Conservation (phyloP, 805 yeast species). For the Yarrowia sp. region DNA sequence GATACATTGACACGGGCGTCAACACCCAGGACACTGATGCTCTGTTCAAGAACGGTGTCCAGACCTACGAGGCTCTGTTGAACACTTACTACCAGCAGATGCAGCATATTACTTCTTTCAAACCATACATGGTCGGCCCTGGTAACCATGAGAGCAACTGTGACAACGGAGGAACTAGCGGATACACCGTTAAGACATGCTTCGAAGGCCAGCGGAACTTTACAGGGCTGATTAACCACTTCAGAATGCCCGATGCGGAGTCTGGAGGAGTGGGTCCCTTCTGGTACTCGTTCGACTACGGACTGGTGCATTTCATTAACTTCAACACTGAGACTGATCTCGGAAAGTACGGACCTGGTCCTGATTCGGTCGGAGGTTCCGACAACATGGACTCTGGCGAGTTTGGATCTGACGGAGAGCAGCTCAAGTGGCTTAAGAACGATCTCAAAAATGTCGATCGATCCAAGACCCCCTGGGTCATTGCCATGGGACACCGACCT, state of each 20-base stretch:
- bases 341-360: slow-evolving; percentile 32
- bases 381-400: slow-evolving; percentile 26
- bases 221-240: slow-evolving; percentile 35
- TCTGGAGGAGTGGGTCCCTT: slow-evolving; percentile 35
- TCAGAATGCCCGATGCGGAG: slow-evolving; percentile 37
- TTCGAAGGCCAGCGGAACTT: slow-evolving; percentile 36
- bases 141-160: slow-evolving; percentile 36
- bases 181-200: slow-evolving; percentile 29
- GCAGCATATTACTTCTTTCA: slow-evolving; percentile 30
- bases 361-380: slow-evolving; percentile 28
- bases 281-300: slow-evolving; percentile 41
- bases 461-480: slow-evolving; percentile 36
- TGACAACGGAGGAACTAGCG: slow-evolving; percentile 28
- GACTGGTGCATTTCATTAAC: slow-evolving; percentile 37
- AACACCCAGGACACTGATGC: slow-evolving; percentile 2
- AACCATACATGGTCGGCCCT: slow-evolving; percentile 36
- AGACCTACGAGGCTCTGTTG: slow-evolving; percentile 32
- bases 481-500: slow-evolving; percentile 38
- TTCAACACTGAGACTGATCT: slow-evolving; percentile 39
- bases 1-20: slow-evolving; percentile 28
- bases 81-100: slow-evolving; percentile 32
- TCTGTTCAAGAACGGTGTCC: slow-evolving; percentile 23
- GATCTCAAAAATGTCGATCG: slow-evolving; percentile 37
- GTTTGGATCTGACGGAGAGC: slow-evolving; percentile 31
- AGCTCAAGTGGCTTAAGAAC: slow-evolving; percentile 36